These are phyloP conservation scores for Clarireedia monteithiana DNA, from an alignment of 2,329 filamentous ascomycete genomes.

Conservation along the genomic window DNA sequence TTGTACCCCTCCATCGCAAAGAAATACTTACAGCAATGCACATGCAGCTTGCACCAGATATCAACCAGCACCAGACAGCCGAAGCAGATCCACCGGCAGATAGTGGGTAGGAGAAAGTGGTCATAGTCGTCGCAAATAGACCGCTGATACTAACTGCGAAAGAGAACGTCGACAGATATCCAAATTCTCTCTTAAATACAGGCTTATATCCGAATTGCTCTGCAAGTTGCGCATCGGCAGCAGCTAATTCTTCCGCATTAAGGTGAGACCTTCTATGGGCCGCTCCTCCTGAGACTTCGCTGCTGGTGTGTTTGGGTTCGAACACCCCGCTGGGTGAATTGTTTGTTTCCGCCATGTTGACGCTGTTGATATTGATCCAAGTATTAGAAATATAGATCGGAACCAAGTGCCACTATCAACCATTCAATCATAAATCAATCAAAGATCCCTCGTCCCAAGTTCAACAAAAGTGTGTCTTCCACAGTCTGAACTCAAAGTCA, in stretches of 20 bases:
- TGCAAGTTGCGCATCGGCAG: conserved; percentile 28
- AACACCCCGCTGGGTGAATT: conserved; percentile 2
- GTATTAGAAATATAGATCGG: no score
- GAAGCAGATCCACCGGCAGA: conserved; percentile 44
- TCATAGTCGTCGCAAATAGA: conserved; percentile 47
- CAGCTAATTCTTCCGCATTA: conserved; percentile 17
- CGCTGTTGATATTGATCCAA: background rate
- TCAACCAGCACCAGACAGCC: conserved; percentile 51
- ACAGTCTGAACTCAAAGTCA: background rate
- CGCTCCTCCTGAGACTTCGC: background rate
- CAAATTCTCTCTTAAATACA: conserved; percentile 53
- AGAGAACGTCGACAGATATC: conserved; percentile 50
- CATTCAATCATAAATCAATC: background rate
- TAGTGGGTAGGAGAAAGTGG: conserved; percentile 47
- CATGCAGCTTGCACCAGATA: conserved; percentile 48
- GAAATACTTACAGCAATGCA: conserved; percentile 37
- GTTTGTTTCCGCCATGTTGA: conserved; percentile 3
- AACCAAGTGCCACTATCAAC: no score
- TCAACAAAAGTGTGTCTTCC: background rate
- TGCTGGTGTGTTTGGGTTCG: background rate
- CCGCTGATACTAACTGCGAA: conserved; percentile 51
- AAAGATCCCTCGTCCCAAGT: background rate
- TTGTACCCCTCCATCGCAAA: no score
- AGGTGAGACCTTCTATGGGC: background rate
- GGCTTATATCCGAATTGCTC: conserved; percentile 30